A percentile compares a stretch with the other conserved stretches of the same genome.
Conservation (phyloP, 2,329 filamentous ascomycete genomes). For the Botrytis sinoallii region DNA sequence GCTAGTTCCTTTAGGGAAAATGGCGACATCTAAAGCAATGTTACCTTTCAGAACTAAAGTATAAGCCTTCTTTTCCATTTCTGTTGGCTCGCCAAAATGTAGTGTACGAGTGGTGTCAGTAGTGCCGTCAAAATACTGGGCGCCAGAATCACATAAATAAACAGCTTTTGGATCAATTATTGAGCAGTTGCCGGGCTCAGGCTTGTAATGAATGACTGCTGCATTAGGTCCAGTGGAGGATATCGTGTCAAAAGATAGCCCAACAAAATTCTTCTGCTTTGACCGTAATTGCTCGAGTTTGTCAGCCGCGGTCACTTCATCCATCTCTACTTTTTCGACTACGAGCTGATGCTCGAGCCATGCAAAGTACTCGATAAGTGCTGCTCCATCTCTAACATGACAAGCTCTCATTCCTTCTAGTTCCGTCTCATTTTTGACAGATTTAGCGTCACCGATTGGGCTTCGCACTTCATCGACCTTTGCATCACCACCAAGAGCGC, state of each 20-base stretch:
- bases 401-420: slow-evolving; percentile 90
- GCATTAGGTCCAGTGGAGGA: slow-evolving; percentile 83
- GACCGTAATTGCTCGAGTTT: slow-evolving; percentile 77
- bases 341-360: slow-evolving; percentile 91
- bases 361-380: slow-evolving; percentile 87
- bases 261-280: slow-evolving; percentile 71
- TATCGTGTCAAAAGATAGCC: slow-evolving; percentile 92
- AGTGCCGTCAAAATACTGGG: slow-evolving; percentile 93
- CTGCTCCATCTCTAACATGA: slow-evolving; percentile 89
- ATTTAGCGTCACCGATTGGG: slow-evolving; percentile 85
- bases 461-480: slow-evolving; percentile 84
- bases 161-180: slow-evolving; percentile 79
- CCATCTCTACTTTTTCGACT: slow-evolving; percentile 67
- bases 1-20: slow-evolving; percentile 93
- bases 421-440: slow-evolving; percentile 88
- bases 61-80: slow-evolving; percentile 82
- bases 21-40: slow-evolving; percentile 78
- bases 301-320: slow-evolving; percentile 89
- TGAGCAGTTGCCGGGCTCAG: slow-evolving; percentile 77
- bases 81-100: slow-evolving; percentile 83
- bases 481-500: slow-evolving; percentile 79
- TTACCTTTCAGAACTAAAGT: slow-evolving; percentile 93
- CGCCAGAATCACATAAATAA: slow-evolving; percentile 95
- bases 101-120: slow-evolving; percentile 93
- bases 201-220: slow-evolving; percentile 93